Evolutionary conservation across 495 filamentous ascomycete species (phyloP), one percentile per base, ranked within the genome.

Genomic region (Penicillium parvum): DNA sequence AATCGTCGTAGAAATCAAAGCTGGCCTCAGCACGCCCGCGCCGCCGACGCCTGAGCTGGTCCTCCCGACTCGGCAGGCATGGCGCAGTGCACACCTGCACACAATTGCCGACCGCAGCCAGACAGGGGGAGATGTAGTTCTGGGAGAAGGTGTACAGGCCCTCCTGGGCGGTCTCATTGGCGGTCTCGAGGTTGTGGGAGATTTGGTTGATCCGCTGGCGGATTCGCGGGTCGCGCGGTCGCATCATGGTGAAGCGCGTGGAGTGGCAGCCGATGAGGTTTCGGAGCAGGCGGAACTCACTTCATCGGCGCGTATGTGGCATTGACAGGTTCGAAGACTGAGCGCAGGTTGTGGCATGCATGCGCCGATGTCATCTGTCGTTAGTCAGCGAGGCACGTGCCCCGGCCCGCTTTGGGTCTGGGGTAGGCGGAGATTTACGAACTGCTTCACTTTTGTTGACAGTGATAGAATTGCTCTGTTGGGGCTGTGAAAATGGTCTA

Each of bases 1-100:
- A 96, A 57, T 96, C 90, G 60, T 98, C 92, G 68, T 98, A 98
- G 70, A 98, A 98, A 53, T 96, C 94, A 52, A 98, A 98, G 49
- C 78, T 86, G 28, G 83, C 79, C 58, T 95, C 90, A 18, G 86
- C 82, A 27, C 81, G 67, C 7, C 82, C 84, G 49, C 83, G 69
- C 66, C 78, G 72, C 37, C 78, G 72, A 32, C 88, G 77, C 4
- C 85, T 80, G 16, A 79, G 67, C 28, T 84, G 84, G 52, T 88
- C 87, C 43, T 90, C 85, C 36, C 80, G 79, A 53, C 71, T 76
- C 11, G 85, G 82, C 18, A 89, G 73, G 61, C 89, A 95, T 1
- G 82, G 74, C 28, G 75, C 71, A 14, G 83, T 78, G 60, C 88
- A 94, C 49, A 76, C 73, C 38, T 80, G 74, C 44, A 95, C 55